phyloP scores from a whole-genome alignment of 2,329 filamentous ascomycete species.

The Talaromyces sp. region DNA sequence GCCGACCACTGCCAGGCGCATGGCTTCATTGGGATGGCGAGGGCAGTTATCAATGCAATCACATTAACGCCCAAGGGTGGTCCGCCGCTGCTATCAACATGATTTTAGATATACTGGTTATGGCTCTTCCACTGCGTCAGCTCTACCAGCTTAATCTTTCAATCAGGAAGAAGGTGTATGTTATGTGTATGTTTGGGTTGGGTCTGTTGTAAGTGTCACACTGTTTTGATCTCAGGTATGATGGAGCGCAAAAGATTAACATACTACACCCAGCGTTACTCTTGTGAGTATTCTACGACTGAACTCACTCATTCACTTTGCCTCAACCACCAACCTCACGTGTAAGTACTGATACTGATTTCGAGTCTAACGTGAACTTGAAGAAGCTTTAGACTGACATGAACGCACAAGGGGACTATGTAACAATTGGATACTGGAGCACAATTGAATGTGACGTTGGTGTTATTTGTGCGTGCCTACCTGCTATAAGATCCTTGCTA shows the following conservation, averaged over 20 bases:
- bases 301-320: slow-evolving; percentile 46
- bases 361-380: too few species aligned
- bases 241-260: not conserved
- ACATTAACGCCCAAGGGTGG: slow-evolving; percentile 44
- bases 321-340: slow-evolving; percentile 44
- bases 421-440: slow-evolving; percentile 33
- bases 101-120: slow-evolving; percentile 32
- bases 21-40: slow-evolving; percentile 47
- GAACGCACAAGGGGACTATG: slow-evolving; percentile 33
- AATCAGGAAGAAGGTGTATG: slow-evolving; percentile 31
- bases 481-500: slow-evolving; percentile 41
- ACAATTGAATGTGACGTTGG: slow-evolving; percentile 35
- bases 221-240: not conserved
- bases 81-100: slow-evolving; percentile 38
- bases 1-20: slow-evolving; percentile 39
- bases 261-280: slow-evolving; percentile 40
- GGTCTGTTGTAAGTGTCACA: slow-evolving; percentile 42
- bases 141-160: slow-evolving; percentile 33
- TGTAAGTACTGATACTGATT: slow-evolving; percentile 23
- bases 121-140: slow-evolving; percentile 32
- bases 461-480: slow-evolving; percentile 35
- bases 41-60: slow-evolving; percentile 36
- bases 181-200: slow-evolving; percentile 42
- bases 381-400: not conserved
- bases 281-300: slow-evolving; percentile 51